Base-by-base conservation (phyloP, 2,329 filamentous ascomycete genomes). In the Ustilaginoidea virens region DNA sequence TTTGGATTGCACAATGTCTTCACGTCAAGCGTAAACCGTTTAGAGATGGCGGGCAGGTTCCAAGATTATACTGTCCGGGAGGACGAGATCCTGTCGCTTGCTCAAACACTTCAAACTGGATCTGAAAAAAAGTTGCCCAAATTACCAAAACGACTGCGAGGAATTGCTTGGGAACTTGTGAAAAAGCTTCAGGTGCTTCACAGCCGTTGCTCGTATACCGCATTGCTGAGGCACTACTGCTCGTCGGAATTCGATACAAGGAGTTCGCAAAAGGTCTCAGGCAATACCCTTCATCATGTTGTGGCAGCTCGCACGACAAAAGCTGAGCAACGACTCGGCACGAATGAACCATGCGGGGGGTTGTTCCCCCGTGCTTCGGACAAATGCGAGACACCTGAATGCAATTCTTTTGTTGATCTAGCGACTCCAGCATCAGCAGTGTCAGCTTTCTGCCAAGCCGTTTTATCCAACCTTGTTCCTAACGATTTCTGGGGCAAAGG, bases 1-100 rank as follows among this genome's bases (percentile, higher is more conserved):
- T 96, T 93, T 45, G 71, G 72, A 10, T 58, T 98, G 4, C 83
- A 92, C 46, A 98, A 96, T 51, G 83, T 79, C n/a, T 94, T 96
- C 47, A 83, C 74, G 0, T 80, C 74, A 5, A 55, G 59, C 4
- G 63, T 78, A 11, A 67, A 90, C 46, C 48, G 46, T 14, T 65
- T 55, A 27, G 69, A 80, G 42, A 87, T 77, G 0, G 60, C 70
- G 0, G 78, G 87, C 41, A 68, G 67, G 16, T 75, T 87, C 44
- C 80, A 82, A 44, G 85, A 93, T 49, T 92, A 93, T 46, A 86
- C 79, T 0, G 49, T 83, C 8, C 74, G 87, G 12, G 87, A 96
- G 44, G 67, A 80, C 8, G 87, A 96, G 45, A 87, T 94, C 12
- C 38, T 46, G 7, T 39, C 42, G 9, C 52, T 34, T 5, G 39